Base-by-base conservation (phyloP, 192 early-diverging fungal species). In the Phlyctochytrium bullatum region DNA sequence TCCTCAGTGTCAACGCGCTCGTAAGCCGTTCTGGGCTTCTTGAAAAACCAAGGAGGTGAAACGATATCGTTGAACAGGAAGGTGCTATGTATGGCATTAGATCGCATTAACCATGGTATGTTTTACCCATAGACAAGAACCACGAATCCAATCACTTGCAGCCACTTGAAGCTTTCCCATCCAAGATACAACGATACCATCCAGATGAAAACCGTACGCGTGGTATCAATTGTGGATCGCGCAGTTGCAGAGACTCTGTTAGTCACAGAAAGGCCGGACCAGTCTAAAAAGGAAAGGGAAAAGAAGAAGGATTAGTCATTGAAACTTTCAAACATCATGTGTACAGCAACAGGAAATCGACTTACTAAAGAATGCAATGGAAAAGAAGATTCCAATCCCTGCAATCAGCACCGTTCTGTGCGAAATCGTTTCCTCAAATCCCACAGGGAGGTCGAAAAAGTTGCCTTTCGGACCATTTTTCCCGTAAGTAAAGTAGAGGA, bases 201-300 rank as follows among this genome's bases (percentile, higher is more conserved):
- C 97, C 97, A 98, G 65, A 98, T 96, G 68, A 97, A 95, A 57
- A 97, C 76, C 3, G 94, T 98, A 52, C 96, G 82, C 86, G 92
- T 93, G 12, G 95, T 94, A 66, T 98, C 96, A 59, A 98, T 97
- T 0, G 95, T 98, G 10, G 87, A 89, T n/a, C 96, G 81, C 23
- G 91, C 85, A 1, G 96, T 98, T 47, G 96, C 95, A 33, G 86
- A 89, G 51, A 97, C 79, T 34, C 79, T 88, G 35, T 86, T 80
- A 1, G 96, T 98, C 28, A 98, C 92, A 1, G 87, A 88, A 27
- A 98, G 84, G 3, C 96, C 96, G 74, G 93, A 96, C 82, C 89
- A 96, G 78, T 98, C 97, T 85, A 96, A 97, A 24, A 73, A 29
- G 17, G 62, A 93, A 47, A 69, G 59, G 10, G 60, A 69, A 47